Percentiles rank a stretch among this genome's conserved stretches.
Conservation (phyloP, 2,329 filamentous ascomycete species). For the Aspergillus terreus region DNA sequence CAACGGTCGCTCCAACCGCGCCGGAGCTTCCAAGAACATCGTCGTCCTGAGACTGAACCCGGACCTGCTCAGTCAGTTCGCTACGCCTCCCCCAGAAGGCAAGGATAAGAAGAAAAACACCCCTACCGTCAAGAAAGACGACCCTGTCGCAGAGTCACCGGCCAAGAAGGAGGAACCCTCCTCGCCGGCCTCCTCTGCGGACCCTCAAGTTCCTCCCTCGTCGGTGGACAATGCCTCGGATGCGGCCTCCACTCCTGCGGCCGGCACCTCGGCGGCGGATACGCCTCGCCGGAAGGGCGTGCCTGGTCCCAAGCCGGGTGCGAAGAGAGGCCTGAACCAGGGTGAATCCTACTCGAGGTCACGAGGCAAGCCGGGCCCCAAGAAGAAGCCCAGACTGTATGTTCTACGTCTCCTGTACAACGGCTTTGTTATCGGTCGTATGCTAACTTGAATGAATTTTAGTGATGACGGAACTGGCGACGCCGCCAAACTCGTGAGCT, state of each 20-base stretch:
- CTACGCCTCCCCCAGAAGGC: constrained; percentile 17
- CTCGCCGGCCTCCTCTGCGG: constrained; percentile 35
- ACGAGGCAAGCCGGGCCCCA: constrained; percentile 85
- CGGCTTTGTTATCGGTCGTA: background rate
- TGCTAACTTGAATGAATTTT: constrained; percentile 2
- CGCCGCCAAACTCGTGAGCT: constrained; percentile 32
- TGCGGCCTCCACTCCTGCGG: constrained; percentile 36
- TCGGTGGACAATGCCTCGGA: constrained; percentile 42
- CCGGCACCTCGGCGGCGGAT: constrained; percentile 35
- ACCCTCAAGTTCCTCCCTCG: constrained; percentile 31
- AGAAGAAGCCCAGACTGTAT: constrained; percentile 94
- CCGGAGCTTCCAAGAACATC: constrained; percentile 27
- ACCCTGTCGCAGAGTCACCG: constrained; percentile 15
- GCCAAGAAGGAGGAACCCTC: constrained; percentile 28
- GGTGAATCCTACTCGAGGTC: constrained; percentile 64
- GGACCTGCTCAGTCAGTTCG: constrained; percentile 34
- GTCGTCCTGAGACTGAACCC: constrained; percentile 40
- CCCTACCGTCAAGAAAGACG: constrained; percentile 6
- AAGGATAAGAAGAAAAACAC: constrained; percentile 19
- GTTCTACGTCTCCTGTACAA: constrained; percentile 38
- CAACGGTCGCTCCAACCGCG: constrained; percentile 35
- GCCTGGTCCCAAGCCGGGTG: constrained; percentile 64
- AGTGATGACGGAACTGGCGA: constrained; percentile 52
- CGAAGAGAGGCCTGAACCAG: constrained; percentile 55
- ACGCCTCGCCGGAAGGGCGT: constrained; percentile 71